Evolutionary conservation across 2,329 filamentous ascomycete genomes (phyloP).

Genomic region (Arthrobotrys pseudoclavata): DNA sequence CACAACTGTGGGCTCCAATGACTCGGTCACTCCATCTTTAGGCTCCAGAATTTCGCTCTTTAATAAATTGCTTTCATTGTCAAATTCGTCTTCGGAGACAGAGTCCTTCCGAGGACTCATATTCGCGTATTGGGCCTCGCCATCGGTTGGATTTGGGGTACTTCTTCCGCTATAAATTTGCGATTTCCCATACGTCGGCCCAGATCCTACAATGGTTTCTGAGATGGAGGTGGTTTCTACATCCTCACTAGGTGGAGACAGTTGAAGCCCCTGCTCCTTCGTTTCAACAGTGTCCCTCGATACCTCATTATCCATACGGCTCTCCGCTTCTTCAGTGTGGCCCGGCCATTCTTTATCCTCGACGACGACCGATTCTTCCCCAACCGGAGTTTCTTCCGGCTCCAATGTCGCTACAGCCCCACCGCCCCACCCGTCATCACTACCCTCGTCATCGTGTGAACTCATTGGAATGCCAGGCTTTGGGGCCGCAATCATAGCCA

Average conservation of each 20-base stretch:
- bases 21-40: neutral
- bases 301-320: neutral
- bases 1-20: neutral
- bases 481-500: constrained; percentile 5
- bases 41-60: constrained; percentile 12
- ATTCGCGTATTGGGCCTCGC: neutral
- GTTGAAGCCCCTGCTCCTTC: neutral
- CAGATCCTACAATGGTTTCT: constrained; percentile 24
- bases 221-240: constrained; percentile 24
- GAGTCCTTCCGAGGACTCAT: neutral
- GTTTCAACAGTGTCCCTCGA: neutral
- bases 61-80: constrained; percentile 33
- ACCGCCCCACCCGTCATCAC: constrained; percentile 9
- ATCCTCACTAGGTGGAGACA: neutral
- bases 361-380: neutral
- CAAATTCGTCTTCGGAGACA: neutral
- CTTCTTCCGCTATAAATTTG: neutral
- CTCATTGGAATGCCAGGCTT: constrained; percentile 26
- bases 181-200: neutral
- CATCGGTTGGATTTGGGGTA: neutral
- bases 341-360: neutral
- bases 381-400: neutral
- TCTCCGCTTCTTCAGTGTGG: neutral
- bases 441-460: constrained; percentile 1
- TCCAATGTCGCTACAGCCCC: neutral